Percentiles rank a stretch among this genome's conserved stretches.
phyloP scores from a whole-genome alignment of 163 green algal genomes.

The Chlorella variabilis region DNA sequence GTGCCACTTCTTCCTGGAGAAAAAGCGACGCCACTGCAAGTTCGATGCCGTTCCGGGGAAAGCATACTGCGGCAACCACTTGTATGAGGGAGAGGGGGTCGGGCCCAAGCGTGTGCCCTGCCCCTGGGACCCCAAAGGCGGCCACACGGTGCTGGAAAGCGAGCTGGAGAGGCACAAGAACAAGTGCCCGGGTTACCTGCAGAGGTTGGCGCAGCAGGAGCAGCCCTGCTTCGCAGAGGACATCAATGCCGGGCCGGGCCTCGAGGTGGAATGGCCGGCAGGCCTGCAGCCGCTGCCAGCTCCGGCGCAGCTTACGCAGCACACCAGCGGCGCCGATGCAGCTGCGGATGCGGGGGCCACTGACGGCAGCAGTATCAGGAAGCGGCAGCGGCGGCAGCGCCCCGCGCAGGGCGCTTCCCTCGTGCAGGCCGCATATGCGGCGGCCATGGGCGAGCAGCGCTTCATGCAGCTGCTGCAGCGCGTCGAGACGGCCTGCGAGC shows the following conservation, averaged over 20 bases:
- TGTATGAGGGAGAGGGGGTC: conserved; percentile 14
- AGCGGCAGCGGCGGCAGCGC: conserved; percentile 24
- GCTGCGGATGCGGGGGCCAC: conserved; percentile 3
- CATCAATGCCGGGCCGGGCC: conserved; percentile 52
- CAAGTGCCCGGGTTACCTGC: conserved; percentile 24
- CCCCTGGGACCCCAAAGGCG: conserved; percentile 53
- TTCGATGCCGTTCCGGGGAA: conserved; percentile 49
- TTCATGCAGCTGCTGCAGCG: conserved; percentile 39
- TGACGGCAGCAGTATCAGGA: background rate
- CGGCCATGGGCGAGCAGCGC: conserved; percentile 29
- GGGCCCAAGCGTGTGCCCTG: conserved; percentile 56
- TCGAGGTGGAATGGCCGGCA: conserved; percentile 5
- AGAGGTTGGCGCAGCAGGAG: conserved; percentile 2
- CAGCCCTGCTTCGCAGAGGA: conserved; percentile 57
- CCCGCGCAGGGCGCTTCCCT: conserved; percentile 5
- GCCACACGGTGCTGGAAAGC: conserved; percentile 52
- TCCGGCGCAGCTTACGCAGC: no score
- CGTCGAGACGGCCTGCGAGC: conserved; percentile 33
- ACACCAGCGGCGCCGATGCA: background rate
- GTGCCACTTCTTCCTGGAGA: conserved; percentile 58
- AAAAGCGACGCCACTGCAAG: conserved; percentile 59
- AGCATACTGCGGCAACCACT: conserved; percentile 68
- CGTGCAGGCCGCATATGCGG: conserved; percentile 41
- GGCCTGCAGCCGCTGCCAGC: background rate
- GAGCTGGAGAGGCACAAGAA: conserved; percentile 61